Base-by-base conservation (phyloP, 2,329 filamentous ascomycete species). In the Penicillium oxalicum region DNA sequence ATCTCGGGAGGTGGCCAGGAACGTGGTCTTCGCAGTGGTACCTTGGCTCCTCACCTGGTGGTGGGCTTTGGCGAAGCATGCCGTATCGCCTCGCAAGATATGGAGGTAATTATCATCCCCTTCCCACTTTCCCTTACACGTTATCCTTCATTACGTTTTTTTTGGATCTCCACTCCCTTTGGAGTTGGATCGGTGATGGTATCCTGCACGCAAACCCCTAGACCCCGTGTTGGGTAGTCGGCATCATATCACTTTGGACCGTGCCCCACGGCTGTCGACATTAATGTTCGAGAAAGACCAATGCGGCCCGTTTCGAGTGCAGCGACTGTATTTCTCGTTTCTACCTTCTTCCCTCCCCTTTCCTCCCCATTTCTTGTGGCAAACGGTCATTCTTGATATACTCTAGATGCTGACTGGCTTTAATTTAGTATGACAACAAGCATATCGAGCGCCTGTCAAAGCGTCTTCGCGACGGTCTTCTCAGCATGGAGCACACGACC, bases 1-100 rank as follows among this genome's bases (percentile, higher is more conserved):
- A 98, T 98, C 73, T 94, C 83, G 48, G 93, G 93, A 52, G 93
- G 93, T 71, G 93, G 93, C 5, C 93, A 98, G 69, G 93, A 98
- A 76, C 81, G 93, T 77, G 93, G 93, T 58, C 74, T 98, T 55
- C 84, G 93, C 67, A 97, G 91, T 69, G 93, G 93, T 55, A 98
- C 93, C 4, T 78, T 98, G 34, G 89, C 93, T 32, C 91, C 93
- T 43, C 84, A 90, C 29, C 77, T 96, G 51, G 84, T 88, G 41
- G 91, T 94, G 55, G 93, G 93, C 29, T 94, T 98, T 66, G 93
- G 93, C 52, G 93, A 97, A 74, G 93, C 93, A 48, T 96, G 91
- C 66, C 84, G 91, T 58, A 87, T 98, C 61, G 90, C 91, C 59
- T 84, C 87, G 59, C 82, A 94, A 63, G 93, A 98, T 62, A 86